phyloP scores from a whole-genome alignment of 495 filamentous ascomycete genomes.

The Cercophora sp. region DNA sequence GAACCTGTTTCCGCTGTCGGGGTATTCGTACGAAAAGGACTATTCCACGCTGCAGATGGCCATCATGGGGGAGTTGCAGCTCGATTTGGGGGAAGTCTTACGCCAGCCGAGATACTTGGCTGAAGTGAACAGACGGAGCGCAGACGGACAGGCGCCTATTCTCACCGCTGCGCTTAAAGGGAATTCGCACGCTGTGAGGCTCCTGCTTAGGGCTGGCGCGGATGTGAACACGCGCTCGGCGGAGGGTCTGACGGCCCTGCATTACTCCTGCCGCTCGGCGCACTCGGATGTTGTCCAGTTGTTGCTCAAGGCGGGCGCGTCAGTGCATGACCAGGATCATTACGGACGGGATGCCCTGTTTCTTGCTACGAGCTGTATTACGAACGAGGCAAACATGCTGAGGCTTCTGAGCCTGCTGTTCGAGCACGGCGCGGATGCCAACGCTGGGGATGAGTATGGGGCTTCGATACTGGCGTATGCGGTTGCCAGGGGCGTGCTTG shows the following conservation, averaged over 20 bases:
- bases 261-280: neutral
- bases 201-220: conserved; percentile 13
- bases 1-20: neutral
- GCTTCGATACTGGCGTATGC: neutral
- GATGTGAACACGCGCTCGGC: conserved; percentile 5
- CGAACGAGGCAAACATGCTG: neutral
- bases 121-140: neutral
- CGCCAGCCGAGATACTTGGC: neutral
- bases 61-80: neutral
- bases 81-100: neutral
- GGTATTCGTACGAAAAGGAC: conserved; percentile 1
- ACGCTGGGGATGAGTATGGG: neutral
- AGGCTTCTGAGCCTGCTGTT: neutral
- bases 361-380: neutral
- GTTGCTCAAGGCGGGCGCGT: neutral
- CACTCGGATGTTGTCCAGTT: neutral
- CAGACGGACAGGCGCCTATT: conserved; percentile 37
- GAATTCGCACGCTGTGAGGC: neutral
- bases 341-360: neutral
- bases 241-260: neutral
- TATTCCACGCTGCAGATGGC: conserved; percentile 1
- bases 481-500: neutral
- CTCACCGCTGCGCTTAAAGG: conserved; percentile 20
- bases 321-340: neutral
- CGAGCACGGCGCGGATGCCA: neutral